A percentile compares a stretch with the other conserved stretches of the same genome.
These are phyloP conservation scores for Cucurbita ficifolia DNA, from an alignment of 306 rosid genomes.

Conservation along the genomic window DNA sequence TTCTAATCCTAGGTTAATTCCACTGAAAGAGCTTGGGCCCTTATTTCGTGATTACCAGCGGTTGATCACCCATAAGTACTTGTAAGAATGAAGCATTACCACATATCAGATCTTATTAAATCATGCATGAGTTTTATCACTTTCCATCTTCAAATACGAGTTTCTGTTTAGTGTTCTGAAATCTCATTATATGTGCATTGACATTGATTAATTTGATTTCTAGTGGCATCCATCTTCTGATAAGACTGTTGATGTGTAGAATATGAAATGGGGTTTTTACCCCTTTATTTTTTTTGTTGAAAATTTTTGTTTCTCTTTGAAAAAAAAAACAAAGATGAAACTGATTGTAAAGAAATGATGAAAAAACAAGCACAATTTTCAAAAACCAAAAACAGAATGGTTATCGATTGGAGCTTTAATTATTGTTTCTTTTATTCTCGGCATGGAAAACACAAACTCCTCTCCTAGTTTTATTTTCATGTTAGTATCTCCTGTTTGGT, in stretches of 20 bases:
- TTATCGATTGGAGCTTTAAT: background rate
- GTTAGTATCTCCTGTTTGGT: background rate
- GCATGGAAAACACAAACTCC: background rate
- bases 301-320: too few species aligned
- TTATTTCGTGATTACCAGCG: conserved; percentile 86
- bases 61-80: conserved; percentile 27
- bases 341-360: too few species aligned
- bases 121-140: background rate
- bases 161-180: background rate
- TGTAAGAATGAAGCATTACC: conserved; percentile 29
- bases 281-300: too few species aligned
- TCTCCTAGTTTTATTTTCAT: background rate
- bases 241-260: background rate
- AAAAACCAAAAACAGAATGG: too few species aligned
- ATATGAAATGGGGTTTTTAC: background rate
- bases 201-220: background rate
- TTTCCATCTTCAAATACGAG: background rate
- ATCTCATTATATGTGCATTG: background rate
- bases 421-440: background rate
- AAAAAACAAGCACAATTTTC: too few species aligned
- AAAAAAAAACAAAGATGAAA: too few species aligned
- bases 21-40: conserved; percentile 77
- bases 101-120: background rate
- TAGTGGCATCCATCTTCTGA: background rate
- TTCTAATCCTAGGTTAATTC: conserved; percentile 47